Evolutionary conservation across 2,329 filamentous ascomycete species (phyloP), one percentile per base, ranked within the genome.

Genomic region (Fusarium zealandicum): DNA sequence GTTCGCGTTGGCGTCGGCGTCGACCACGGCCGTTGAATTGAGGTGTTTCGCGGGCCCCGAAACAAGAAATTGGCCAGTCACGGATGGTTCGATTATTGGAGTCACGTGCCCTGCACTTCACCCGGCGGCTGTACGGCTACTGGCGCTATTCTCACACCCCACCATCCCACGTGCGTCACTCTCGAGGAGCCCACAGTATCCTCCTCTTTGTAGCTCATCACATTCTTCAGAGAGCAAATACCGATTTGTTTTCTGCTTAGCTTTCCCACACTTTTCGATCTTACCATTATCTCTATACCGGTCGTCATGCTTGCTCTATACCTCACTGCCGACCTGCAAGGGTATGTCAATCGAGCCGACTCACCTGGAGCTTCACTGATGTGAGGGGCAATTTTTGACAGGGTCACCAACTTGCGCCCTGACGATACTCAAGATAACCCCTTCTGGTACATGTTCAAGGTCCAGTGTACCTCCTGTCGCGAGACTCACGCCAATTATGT

Each of bases 401-500:
- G 95, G 38, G 92, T 99, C 55, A 97, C 92, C 55, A 90, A 95
- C 69, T 86, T 99, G 64, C 88, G 88, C 51, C 95, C 95, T 7
- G 81, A 87, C 64, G 95, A 99, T 73, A 92, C 87, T 6, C 79
- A 87, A 66, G 90, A 90, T 14, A 84, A 83, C 54, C 91, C 92
- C 4, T 99, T 97, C 79, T 96, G 89, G 83, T 99, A 96, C 78
- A 97, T 91, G 43, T 98, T 99, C 84, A 95, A 90, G 72, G 93
- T 99, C 30, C 91, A 97, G 80, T 99, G 95, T 77, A 97, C 92
- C n/a, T 96, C 93, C 48, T 99, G 95, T 75, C 87, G 92, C 56
- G 95, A 99, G 75, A 87, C 83, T 2, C 93, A 99, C 72, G 83
- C 89, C 10, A 99, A 97, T 67, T 87, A 85, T 77, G 86, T 99